Base-by-base conservation (phyloP, 2,329 filamentous ascomycete genomes). In the Fonsecaea pugnacius region DNA sequence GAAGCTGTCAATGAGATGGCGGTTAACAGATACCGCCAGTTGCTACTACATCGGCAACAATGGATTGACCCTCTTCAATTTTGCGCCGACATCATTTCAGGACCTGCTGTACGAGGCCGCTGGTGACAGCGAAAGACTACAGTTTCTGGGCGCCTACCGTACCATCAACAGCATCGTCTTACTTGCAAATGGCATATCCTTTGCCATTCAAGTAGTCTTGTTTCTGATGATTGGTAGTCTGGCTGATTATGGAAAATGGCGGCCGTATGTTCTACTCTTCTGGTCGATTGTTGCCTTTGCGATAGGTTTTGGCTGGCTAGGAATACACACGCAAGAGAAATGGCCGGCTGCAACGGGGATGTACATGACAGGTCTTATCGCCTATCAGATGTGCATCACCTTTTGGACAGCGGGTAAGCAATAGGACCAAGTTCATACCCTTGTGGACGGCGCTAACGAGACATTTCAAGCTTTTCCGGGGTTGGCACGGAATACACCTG, bases 31-130 rank as follows among this genome's bases (percentile, higher is more conserved):
- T 7, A 18, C 38, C 16, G 12, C 12, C 38, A 43, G 38, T 73
- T 74, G 76, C 74, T 89, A 89, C 75, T 89, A 89, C 72, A 83
- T 89, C 58, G 87, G 87, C 53, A 85, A 88, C 72, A 89, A 89
- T 73, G 87, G 87, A 5, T 81, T 82, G 66, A 82, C 82, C 8
- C 78, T 84, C 56, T 88, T 88, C 82, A 89, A 87, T 72, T 89
- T 88, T 72, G 86, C 82, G 2, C 85, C 85, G 0, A 87, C 86
- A 2, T 84, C 85, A 18, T 88, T 88, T 63, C 87, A 89, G 70
- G 88, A 89, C 69, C 75, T 89, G 8, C 77, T 89, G 30, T 83
- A 80, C 58, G 84, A 88, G 73, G 86, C 87, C 0, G 86, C 85
- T 3, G 81, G 84, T 7, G 78, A 84, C 55, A 78, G 78, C 9